Evolutionary conservation across 768 basidiomycete species (phyloP), one percentile per base, ranked within the genome.

Genomic region (Pisolithus microcarpus): DNA sequence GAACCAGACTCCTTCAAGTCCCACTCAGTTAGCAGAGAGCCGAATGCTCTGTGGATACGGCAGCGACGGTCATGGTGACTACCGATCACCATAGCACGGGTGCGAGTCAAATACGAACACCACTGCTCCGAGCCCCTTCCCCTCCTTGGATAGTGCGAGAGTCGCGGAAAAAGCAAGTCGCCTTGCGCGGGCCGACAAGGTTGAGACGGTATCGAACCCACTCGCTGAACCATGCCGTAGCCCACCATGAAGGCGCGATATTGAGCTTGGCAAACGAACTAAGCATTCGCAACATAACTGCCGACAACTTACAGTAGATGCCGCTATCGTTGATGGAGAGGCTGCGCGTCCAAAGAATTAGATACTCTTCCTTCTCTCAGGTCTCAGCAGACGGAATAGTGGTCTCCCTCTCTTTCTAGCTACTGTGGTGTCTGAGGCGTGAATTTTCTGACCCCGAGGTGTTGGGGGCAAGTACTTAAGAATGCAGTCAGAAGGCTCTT

Each of bases 161-260:
- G 92, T 67, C 50, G 86, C 81, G 21, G 21, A 23, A 2, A 23
- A 23, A 23, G 21, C 21, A 23, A 99, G 79, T 48, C 94, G 84
- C 50, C 98, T 95, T 53, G 82, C 77, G 9, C 85, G 87, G 5
- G 93, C 91, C 1, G 52, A 82, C 76, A 49, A 99, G 77, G 69
- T 91, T 95, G 72, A 95, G 96, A 96, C 8, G 98, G 75, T 96
- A 99, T 99, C 1, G 94, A 93, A 11, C 96, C 95, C 21, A 87
- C 84, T 49, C 95, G 84, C 66, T 99, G 96, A 26, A 97, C 83
- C 98, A 95, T 60, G 89, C 92, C 2, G 92, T 97, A 24, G 94
- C 96, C 52, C 94, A 80, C 70, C 97, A 57, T 93, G 84, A 38
- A 59, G 98, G 74, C n/a, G 96, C 89, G 8, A 93, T 96, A 65